phyloP scores from a whole-genome alignment of 306 rosid species.

The Trifolium fragiferum region DNA sequence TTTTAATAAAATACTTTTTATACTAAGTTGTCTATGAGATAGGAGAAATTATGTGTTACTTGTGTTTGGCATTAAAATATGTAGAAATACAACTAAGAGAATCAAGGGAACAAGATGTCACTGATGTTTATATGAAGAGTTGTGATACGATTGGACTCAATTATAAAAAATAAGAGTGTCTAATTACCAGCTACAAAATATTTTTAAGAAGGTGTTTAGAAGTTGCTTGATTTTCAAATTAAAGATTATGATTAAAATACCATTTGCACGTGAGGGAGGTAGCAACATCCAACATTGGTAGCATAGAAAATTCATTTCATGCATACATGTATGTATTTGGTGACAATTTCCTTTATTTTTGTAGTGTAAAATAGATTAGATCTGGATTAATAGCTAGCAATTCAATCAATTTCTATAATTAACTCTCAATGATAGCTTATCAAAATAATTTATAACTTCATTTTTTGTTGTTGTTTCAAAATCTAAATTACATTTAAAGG shows the following conservation, averaged over 20 bases:
- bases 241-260: neutral
- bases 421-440: neutral
- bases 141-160: constrained; percentile 35
- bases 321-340: neutral
- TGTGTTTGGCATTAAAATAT: constrained; percentile 52
- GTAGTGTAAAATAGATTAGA: constrained; percentile 11
- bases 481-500: neutral
- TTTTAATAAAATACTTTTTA: constrained; percentile 11
- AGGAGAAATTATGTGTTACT: constrained; percentile 45
- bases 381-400: constrained; percentile 25
- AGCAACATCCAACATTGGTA: neutral
- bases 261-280: constrained; percentile 34
- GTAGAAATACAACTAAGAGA: constrained; percentile 56
- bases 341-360: neutral
- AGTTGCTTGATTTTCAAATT: constrained; percentile 39
- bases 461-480: too few relatives aligned
- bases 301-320: constrained; percentile 23
- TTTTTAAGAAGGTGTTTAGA: constrained; percentile 49
- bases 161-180: constrained; percentile 30
- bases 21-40: constrained; percentile 55
- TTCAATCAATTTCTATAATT: neutral
- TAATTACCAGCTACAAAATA: constrained; percentile 3
- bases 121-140: constrained; percentile 58
- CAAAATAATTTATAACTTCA: neutral
- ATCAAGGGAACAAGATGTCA: constrained; percentile 71